phyloP scores from a whole-genome alignment of 2,329 filamentous ascomycete genomes.

The Salinomyces thailandicus region DNA sequence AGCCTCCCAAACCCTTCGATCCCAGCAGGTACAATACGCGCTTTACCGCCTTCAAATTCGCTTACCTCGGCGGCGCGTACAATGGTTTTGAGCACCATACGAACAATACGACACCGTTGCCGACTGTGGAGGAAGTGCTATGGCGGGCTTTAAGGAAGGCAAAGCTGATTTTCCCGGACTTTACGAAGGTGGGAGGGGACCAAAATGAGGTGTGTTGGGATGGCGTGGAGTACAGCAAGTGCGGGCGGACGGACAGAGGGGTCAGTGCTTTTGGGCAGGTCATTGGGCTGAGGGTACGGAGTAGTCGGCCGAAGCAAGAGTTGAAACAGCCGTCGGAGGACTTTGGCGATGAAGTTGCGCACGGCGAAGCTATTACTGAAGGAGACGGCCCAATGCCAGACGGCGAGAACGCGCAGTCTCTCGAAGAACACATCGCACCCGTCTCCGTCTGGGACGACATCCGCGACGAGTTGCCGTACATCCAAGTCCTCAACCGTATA shows the following conservation, averaged over 20 bases:
- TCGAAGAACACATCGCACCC: not conserved
- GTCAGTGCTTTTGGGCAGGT: conserved; percentile 98
- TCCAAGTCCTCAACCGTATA: conserved; percentile 71
- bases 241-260: conserved; percentile 81
- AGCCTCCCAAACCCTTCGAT: conserved; percentile 51
- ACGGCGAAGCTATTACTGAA: conserved; percentile 6
- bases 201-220: conserved; percentile 60
- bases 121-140: conserved; percentile 84
- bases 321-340: not conserved
- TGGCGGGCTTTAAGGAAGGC: conserved; percentile 84
- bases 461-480: conserved; percentile 73
- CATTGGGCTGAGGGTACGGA: conserved; percentile 70
- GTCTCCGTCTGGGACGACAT: conserved; percentile 51
- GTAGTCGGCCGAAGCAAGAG: conserved; percentile 50
- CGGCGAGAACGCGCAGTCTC: not conserved
- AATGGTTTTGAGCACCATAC: conserved; percentile 86
- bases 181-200: conserved; percentile 15
- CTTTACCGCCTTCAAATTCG: conserved; percentile 81
- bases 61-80: conserved; percentile 83
- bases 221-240: conserved; percentile 85
- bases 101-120: conserved; percentile 54
- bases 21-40: conserved; percentile 71
- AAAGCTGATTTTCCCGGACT: conserved; percentile 64
- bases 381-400: conserved; percentile 8
- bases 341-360: conserved; percentile 5